Conservation (phyloP, 116 monocot genomes). For the Cymodocea nodosa region DNA sequence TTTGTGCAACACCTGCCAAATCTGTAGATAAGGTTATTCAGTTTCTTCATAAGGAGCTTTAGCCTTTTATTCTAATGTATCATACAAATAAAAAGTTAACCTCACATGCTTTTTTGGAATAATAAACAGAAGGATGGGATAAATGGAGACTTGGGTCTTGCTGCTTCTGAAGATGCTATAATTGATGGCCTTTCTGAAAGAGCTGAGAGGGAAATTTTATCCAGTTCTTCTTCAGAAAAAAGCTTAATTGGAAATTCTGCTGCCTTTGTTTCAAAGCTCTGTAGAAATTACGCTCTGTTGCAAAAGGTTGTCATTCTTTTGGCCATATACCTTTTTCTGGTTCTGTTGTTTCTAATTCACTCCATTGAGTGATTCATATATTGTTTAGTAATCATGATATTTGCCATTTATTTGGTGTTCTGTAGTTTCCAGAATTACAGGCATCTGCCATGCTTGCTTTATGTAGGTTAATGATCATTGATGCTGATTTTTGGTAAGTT, state of each 20-base stretch:
- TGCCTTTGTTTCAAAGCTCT: slow-evolving; percentile 81
- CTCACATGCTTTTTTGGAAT: not conserved
- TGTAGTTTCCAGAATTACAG: slow-evolving; percentile 83
- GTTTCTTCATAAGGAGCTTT: not conserved
- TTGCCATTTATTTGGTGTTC: slow-evolving; percentile 5
- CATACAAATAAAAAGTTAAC: not conserved
- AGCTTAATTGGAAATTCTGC: slow-evolving; percentile 73
- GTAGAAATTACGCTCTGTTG: slow-evolving; percentile 76
- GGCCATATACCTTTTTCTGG: not conserved
- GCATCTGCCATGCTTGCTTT: slow-evolving; percentile 96
- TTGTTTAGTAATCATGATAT: not conserved
- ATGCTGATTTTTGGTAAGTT: slow-evolving; percentile 86
- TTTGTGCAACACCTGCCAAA: slow-evolving; percentile 11
- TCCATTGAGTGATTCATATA: not conserved
- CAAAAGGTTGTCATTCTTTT: slow-evolving; percentile 54
- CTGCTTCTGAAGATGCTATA: slow-evolving; percentile 59
- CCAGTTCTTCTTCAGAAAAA: slow-evolving; percentile 34
- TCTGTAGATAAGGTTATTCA: slow-evolving; percentile 31
- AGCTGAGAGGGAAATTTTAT: slow-evolving; percentile 94
- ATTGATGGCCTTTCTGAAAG: slow-evolving; percentile 78
- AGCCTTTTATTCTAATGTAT: not conserved
- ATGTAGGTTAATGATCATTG: slow-evolving; percentile 93
- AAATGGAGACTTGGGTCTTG: slow-evolving; percentile 90
- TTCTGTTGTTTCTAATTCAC: not conserved
- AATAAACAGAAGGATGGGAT: slow-evolving; percentile 42